phyloP scores from a whole-genome alignment of 208 protist genomes.

The Naegleria lovaniensis region DNA sequence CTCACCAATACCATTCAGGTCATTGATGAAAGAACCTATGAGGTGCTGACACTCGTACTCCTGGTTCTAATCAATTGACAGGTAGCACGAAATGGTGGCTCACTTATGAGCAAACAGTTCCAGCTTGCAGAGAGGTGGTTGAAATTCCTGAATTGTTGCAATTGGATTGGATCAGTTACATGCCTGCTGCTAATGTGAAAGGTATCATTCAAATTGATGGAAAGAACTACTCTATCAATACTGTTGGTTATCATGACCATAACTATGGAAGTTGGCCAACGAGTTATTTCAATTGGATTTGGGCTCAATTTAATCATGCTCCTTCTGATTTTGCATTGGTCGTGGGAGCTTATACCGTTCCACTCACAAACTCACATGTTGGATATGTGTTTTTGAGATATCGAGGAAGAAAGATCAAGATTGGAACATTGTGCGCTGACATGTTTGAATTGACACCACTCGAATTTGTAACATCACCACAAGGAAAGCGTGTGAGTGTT shows the following conservation, averaged over 20 bases:
- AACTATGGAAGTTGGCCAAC: neutral
- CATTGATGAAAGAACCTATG: neutral
- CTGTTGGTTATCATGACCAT: neutral
- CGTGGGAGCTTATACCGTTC: neutral
- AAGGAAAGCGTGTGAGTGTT: neutral
- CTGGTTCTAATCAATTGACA: no score
- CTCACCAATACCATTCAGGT: neutral
- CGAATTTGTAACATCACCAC: neutral
- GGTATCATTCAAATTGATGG: neutral
- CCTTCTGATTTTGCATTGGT: neutral
- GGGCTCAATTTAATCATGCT: neutral
- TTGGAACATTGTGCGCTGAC: neutral
- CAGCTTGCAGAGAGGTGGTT: neutral
- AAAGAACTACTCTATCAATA: neutral
- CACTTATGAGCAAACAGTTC: neutral
- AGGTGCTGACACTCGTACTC: neutral
- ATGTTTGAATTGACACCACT: neutral
- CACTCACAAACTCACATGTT: neutral
- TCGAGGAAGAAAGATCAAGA: neutral
- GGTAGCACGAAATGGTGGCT: neutral
- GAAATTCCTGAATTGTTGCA: neutral
- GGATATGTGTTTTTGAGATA: neutral
- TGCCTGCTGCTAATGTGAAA: neutral
- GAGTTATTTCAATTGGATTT: neutral
- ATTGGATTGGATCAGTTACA: neutral